phyloP scores from a whole-genome alignment of 495 filamentous ascomycete genomes.

The Podospora didyma region DNA sequence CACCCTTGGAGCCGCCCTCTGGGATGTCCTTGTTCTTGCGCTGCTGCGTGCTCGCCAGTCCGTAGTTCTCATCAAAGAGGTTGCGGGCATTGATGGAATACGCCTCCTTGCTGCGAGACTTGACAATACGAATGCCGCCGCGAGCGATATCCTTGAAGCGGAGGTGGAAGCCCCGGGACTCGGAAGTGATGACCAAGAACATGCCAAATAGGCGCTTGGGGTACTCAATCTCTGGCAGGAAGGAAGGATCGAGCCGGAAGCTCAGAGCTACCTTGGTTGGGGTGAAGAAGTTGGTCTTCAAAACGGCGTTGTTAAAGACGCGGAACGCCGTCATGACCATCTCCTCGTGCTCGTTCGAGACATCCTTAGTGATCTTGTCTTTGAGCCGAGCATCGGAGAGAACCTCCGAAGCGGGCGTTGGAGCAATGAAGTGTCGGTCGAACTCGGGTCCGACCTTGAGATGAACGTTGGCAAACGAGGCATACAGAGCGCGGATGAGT shows the following conservation, averaged over 20 bases:
- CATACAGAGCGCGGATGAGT: constrained; percentile 81
- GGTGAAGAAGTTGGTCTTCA: constrained; percentile 99
- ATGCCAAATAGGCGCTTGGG: constrained; percentile 92
- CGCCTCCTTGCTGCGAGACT: constrained; percentile 89
- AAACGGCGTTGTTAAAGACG: constrained; percentile 81
- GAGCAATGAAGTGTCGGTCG: constrained; percentile 69
- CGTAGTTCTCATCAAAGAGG: constrained; percentile 98
- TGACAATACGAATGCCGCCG: constrained; percentile 97
- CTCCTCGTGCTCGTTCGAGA: constrained; percentile 90
- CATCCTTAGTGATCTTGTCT: constrained; percentile 74
- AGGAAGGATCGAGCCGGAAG: constrained; percentile 85
- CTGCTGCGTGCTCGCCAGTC: constrained; percentile 95
- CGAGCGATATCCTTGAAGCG: constrained; percentile 96
- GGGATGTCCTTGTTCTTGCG: constrained; percentile 99
- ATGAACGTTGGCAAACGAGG: constrained; percentile 87
- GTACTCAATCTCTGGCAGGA: constrained; percentile 89
- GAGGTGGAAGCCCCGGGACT: constrained; percentile 95
- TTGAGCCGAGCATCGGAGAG: constrained; percentile 75
- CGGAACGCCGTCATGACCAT: constrained; percentile 98
- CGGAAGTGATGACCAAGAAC: constrained; percentile 96
- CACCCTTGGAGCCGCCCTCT: constrained; percentile 98
- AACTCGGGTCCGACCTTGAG: constrained; percentile 77
- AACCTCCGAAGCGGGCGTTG: constrained; percentile 62
- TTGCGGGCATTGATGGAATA: constrained; percentile 95
- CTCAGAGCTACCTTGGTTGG: constrained; percentile 97